Percentiles rank a stretch among this genome's conserved stretches.
These are phyloP conservation scores for Pichia exigua DNA, from an alignment of 805 yeast genomes.

Conservation along the genomic window DNA sequence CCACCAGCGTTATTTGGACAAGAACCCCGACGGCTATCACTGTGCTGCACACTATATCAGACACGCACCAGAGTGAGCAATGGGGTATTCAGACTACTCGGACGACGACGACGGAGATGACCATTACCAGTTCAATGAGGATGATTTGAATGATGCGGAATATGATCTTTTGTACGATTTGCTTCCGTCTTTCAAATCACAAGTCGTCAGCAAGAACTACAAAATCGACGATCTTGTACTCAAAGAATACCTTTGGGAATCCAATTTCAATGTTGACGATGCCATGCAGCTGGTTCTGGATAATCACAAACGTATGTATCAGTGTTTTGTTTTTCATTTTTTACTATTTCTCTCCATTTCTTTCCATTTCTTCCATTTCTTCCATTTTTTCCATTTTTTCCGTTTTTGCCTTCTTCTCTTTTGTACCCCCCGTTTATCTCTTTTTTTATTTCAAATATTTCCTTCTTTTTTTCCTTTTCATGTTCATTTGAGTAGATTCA, in stretches of 20 bases:
- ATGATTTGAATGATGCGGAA: constrained; percentile 35
- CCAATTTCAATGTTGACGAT: constrained; percentile 9
- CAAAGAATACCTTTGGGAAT: constrained; percentile 12
- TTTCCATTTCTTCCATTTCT: neutral
- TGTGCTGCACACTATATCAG: constrained; percentile 73
- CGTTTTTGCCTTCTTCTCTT: too few relatives aligned
- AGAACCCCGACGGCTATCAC: constrained; percentile 80
- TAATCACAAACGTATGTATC: constrained; percentile 10
- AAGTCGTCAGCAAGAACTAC: neutral
- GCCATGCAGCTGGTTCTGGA: constrained; percentile 5
- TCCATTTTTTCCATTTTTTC: too few relatives aligned
- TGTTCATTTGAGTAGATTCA: neutral
- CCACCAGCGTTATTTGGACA: constrained; percentile 75
- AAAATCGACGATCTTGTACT: constrained; percentile 4
- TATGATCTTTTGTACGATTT: constrained; percentile 21
- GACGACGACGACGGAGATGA: constrained; percentile 2
- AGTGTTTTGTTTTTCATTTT: neutral
- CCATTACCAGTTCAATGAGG: constrained; percentile 24
- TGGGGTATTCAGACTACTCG: neutral
- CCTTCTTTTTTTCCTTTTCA: too few relatives aligned
- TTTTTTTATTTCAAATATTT: too few relatives aligned
- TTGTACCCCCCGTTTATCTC: too few relatives aligned
- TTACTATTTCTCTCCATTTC: neutral
- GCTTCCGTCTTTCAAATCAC: constrained; percentile 6
- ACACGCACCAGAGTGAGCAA: neutral